phyloP scores from a whole-genome alignment of 495 filamentous ascomycete genomes.

The Hypomontagnella monticulosa region DNA sequence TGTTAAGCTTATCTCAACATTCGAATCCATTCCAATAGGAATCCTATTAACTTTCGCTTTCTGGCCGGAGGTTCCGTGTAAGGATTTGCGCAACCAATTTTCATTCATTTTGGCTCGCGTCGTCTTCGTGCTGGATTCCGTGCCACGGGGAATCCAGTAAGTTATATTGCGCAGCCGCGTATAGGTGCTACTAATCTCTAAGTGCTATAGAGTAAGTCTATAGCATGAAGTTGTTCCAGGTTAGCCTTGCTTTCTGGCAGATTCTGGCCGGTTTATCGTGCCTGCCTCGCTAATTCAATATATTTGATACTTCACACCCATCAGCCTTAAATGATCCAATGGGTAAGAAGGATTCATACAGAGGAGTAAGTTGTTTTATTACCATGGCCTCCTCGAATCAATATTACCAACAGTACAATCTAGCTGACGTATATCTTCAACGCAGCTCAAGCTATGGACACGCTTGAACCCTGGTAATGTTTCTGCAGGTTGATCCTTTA shows the following conservation, averaged over 20 bases:
- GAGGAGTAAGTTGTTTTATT: conserved; percentile 4
- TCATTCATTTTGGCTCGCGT: not conserved
- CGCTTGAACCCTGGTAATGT: not conserved
- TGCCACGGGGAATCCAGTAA: not conserved
- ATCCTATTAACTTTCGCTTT: not conserved
- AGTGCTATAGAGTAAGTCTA: not conserved
- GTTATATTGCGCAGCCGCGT: not conserved
- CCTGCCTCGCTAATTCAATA: not conserved
- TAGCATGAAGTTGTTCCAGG: not conserved
- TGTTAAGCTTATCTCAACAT: not conserved
- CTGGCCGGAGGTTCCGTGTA: not conserved
- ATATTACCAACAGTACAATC: not conserved
- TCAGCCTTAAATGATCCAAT: not conserved
- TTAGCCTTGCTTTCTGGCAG: not conserved
- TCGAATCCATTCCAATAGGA: not conserved
- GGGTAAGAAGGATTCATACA: conserved; percentile 17
- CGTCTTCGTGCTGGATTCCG: too few species aligned
- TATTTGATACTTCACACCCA: not conserved
- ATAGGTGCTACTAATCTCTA: not conserved
- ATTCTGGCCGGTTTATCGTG: not conserved
- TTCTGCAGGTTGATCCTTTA: conserved; percentile 15
- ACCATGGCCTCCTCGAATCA: not conserved
- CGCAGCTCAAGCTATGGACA: not conserved
- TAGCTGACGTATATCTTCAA: conserved; percentile 12
- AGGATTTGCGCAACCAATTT: not conserved